A percentile compares a stretch with the other conserved stretches of the same genome.
phyloP scores from a whole-genome alignment of 306 rosid genomes.

The Vicia faba region DNA sequence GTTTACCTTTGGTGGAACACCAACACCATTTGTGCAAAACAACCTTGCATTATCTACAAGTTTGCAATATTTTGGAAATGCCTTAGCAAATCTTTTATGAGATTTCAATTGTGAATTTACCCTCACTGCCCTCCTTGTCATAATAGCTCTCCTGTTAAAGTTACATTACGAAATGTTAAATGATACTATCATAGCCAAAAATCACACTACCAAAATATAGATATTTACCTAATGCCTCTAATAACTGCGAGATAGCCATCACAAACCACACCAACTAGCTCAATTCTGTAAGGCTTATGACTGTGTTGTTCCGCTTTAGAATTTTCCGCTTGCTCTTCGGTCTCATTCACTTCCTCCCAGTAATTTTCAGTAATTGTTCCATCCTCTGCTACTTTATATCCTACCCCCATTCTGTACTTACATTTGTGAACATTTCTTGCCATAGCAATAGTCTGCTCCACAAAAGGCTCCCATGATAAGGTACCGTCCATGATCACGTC shows the following conservation, averaged over 20 bases:
- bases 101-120: constrained; percentile 83
- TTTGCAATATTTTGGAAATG: constrained; percentile 66
- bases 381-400: constrained; percentile 69
- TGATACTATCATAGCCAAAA: neutral
- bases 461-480: constrained; percentile 86
- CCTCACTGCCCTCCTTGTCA: constrained; percentile 84
- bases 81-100: constrained; percentile 89
- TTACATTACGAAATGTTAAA: constrained; percentile 17
- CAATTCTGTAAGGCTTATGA: constrained; percentile 77
- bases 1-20: constrained; percentile 72
- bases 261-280: constrained; percentile 94
- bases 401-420: constrained; percentile 85
- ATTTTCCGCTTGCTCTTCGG: constrained; percentile 34
- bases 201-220: neutral
- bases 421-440: constrained; percentile 75
- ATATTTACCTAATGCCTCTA: constrained; percentile 77
- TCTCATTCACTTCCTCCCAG: constrained; percentile 68
- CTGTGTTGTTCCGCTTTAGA: constrained; percentile 5
- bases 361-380: constrained; percentile 72
- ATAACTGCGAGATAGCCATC: constrained; percentile 88
- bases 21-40: constrained; percentile 55
- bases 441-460: constrained; percentile 80
- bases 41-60: constrained; percentile 87
- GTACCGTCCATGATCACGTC: constrained; percentile 96
- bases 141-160: constrained; percentile 75